Evolutionary conservation across 768 basidiomycete species (phyloP).

Genomic region (Cystofilobasidium bisporidii): DNA sequence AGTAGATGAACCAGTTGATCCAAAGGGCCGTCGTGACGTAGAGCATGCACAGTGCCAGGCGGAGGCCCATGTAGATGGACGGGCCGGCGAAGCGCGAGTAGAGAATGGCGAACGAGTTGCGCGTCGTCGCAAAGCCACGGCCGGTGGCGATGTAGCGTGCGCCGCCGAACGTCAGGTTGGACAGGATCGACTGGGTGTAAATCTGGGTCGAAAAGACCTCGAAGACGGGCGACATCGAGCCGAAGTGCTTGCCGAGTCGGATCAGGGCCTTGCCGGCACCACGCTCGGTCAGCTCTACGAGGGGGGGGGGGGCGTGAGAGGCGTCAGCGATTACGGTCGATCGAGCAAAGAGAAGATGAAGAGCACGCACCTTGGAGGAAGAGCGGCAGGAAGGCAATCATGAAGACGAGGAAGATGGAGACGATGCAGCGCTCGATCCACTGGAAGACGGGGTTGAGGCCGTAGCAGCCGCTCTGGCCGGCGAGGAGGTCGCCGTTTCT

Average conservation of each 20-base stretch:
- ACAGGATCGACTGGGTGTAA: conserved; percentile 92
- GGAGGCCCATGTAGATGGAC: conserved; percentile 92
- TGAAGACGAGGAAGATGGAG: conserved; percentile 96
- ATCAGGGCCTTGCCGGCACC: conserved; percentile 84
- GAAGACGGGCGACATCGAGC: conserved; percentile 87
- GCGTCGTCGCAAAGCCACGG: conserved; percentile 93
- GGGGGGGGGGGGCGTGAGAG: conserved; percentile 28
- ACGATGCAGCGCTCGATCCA: conserved; percentile 97
- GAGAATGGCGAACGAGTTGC: conserved; percentile 86
- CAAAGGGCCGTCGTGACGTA: conserved; percentile 87
- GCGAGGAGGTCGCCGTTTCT: conserved; percentile 60
- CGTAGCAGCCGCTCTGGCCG: conserved; percentile 82
- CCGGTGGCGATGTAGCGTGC: conserved; percentile 98
- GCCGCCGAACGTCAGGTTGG: conserved; percentile 93
- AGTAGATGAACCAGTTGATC: conserved; percentile 36
- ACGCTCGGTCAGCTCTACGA: conserved; percentile 81
- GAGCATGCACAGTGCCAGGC: conserved; percentile 80
- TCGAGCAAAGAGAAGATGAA: neutral
- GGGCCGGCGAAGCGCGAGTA: conserved; percentile 98
- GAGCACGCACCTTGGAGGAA: conserved; percentile 73
- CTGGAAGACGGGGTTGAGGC: conserved; percentile 79
- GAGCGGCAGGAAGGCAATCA: conserved; percentile 88
- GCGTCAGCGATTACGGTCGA: neutral
- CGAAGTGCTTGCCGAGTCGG: conserved; percentile 86
- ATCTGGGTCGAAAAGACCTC: conserved; percentile 98